Evolutionary conservation across 257 asterid genomes (phyloP).

Genomic region (Nicotiana tomentosiformis): DNA sequence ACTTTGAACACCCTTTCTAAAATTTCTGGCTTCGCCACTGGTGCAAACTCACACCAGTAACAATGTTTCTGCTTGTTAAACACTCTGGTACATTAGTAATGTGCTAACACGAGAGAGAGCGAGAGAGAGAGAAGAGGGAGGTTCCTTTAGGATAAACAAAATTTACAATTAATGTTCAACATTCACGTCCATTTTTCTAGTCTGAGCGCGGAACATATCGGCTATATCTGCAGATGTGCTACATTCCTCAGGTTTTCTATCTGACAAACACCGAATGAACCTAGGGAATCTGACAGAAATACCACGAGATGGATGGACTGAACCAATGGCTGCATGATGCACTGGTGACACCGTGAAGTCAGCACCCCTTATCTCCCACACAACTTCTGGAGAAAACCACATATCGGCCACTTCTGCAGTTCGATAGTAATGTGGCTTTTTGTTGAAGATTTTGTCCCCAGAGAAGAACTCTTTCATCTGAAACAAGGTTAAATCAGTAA

Average conservation of each 20-base stretch:
- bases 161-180: constrained; percentile 3
- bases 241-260: constrained; percentile 83
- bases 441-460: constrained; percentile 49
- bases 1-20: no score
- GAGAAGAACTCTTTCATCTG: constrained; percentile 76
- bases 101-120: neutral
- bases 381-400: constrained; percentile 79
- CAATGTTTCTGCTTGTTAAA: neutral
- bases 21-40: no score
- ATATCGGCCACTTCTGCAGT: constrained; percentile 70
- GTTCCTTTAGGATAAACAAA: neutral
- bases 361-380: constrained; percentile 83
- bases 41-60: no score
- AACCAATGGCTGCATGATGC: constrained; percentile 78
- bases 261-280: constrained; percentile 42
- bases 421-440: constrained; percentile 64
- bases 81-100: neutral
- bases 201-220: constrained; percentile 64
- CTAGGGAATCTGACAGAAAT: constrained; percentile 82
- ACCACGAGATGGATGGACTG: constrained; percentile 77
- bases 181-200: constrained; percentile 66
- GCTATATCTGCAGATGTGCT: constrained; percentile 67
- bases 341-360: constrained; percentile 77
- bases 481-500: neutral
- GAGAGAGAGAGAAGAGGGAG: neutral